Evolutionary conservation across 2,329 filamentous ascomycete species (phyloP).

Genomic region (Ambrosiella xylebori): DNA sequence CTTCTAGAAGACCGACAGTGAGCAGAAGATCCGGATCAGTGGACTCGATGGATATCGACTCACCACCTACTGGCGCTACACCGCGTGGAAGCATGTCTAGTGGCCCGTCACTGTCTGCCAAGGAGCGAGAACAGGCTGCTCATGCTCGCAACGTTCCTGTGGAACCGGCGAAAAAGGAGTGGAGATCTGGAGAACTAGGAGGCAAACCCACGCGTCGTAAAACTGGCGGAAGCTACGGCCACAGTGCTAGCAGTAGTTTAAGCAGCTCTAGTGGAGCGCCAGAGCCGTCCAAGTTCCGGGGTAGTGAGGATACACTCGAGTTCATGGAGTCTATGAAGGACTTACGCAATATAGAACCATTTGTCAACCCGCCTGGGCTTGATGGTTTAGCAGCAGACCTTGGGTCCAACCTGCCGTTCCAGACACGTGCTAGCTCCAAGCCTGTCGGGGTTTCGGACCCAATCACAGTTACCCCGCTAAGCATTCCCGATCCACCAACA

Average conservation of each 20-base stretch:
- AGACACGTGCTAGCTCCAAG: slow-evolving; percentile 30
- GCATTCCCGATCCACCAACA: slow-evolving; percentile 34
- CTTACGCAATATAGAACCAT: slow-evolving; percentile 38
- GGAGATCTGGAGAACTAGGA: slow-evolving; percentile 33
- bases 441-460: slow-evolving; percentile 17
- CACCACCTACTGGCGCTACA: slow-evolving; percentile 22
- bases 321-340: slow-evolving; percentile 37
- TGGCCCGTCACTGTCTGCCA: slow-evolving; percentile 13
- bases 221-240: slow-evolving; percentile 1
- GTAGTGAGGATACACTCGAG: slow-evolving; percentile 39
- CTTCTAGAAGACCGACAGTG: not conserved
- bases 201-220: not conserved
- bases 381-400: slow-evolving; percentile 29
- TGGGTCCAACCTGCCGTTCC: slow-evolving; percentile 38
- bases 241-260: not conserved
- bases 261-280: not conserved
- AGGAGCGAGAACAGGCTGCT: slow-evolving; percentile 8
- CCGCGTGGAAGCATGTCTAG: slow-evolving; percentile 15
- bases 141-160: slow-evolving; percentile 36
- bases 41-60: slow-evolving; percentile 50
- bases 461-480: slow-evolving; percentile 23
- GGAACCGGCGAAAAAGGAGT: slow-evolving; percentile 41
- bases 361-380: slow-evolving; percentile 35
- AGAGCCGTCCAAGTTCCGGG: slow-evolving; percentile 15
- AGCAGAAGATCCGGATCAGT: slow-evolving; percentile 26